These are phyloP conservation scores for Zopfia rhizophila DNA, from an alignment of 2,329 filamentous ascomycete species.

Conservation along the genomic window DNA sequence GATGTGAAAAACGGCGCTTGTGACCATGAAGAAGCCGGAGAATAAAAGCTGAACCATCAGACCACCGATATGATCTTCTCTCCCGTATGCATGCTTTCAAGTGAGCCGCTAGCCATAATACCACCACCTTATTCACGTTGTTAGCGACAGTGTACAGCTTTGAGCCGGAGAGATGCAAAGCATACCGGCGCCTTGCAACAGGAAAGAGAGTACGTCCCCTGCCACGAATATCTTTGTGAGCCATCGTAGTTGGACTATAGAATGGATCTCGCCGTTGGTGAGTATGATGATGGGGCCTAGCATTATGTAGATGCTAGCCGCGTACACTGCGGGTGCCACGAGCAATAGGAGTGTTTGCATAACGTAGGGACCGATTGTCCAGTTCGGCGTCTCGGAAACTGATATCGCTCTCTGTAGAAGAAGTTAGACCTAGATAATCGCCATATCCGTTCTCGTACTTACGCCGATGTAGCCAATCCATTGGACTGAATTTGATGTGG, in stretches of 20 bases:
- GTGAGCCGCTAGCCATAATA: constrained; percentile 50
- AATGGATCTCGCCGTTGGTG: constrained; percentile 50
- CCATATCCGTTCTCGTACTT: background rate
- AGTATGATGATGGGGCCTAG: constrained; percentile 57
- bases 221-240: constrained; percentile 56
- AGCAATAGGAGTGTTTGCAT: constrained; percentile 55
- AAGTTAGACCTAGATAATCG: too few species aligned
- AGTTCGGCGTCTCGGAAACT: constrained; percentile 33
- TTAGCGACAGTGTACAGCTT: too few species aligned
- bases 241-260: constrained; percentile 51
- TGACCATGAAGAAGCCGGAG: constrained; percentile 60
- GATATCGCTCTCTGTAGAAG: constrained; percentile 17
- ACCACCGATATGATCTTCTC: constrained; percentile 58
- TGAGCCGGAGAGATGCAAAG: constrained; percentile 27
- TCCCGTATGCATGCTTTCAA: constrained; percentile 48
- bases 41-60: constrained; percentile 59
- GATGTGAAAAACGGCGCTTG: constrained; percentile 21
- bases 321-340: constrained; percentile 59
- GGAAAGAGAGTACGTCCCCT: constrained; percentile 56
- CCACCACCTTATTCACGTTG: too few species aligned
- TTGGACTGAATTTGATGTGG: constrained; percentile 55
- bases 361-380: constrained; percentile 52
- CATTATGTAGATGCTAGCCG: constrained; percentile 61
- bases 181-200: constrained; percentile 51
- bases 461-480: constrained; percentile 58